Base-by-base conservation (phyloP, 1,284 basidiomycete species). In the Porphyrellus sp. region DNA sequence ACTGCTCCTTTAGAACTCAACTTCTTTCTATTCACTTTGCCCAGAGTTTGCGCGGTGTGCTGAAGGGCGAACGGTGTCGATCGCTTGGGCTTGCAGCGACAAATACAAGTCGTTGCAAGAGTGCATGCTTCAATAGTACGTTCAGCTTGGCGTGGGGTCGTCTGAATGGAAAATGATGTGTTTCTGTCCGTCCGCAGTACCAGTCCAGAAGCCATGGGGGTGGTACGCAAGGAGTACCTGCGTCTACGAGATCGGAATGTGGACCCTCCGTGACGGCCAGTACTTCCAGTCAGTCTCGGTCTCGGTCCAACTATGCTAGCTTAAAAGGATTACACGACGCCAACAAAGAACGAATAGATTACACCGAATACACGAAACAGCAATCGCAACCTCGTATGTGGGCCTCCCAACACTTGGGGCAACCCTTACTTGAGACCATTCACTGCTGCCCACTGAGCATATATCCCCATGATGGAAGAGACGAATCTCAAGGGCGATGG, bases 21-120 rank as follows among this genome's bases (percentile, higher is more conserved):
- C 27, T 30, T 18, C 18, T 37, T 39, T 28, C 40, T 8, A n/a
- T n/a, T 43, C 46, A 61, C 41, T 30, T 39, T 48, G 18, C 37
- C 8, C 65, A 95, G 93, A 80, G 33, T 96, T 95, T 64, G 92
- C 92, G 20, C 78, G 83, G 20, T 96, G 93, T 68, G 85, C 89
- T 1, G 77, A 79, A 41, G 91, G 91, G 8, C 81, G 92, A 16
- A 91, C 88, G 2, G 73, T 96, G 53, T 88, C 91, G 3, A 83
- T 93, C 23, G 86, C 86, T 11, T 96, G 92, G 86, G 81, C 83
- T 28, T 96, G 93, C 66, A 82, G 79, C 63, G 74, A 74, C 24
- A 79, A 86, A 63, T 80, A 91, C 55, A 86, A 82, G 62, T 74
- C 70, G 12, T 77, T 95, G 53, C 89, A 93, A 63, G 77, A 81